phyloP scores from a whole-genome alignment of 2,329 filamentous ascomycete species.

The Fusarium caatingaense region DNA sequence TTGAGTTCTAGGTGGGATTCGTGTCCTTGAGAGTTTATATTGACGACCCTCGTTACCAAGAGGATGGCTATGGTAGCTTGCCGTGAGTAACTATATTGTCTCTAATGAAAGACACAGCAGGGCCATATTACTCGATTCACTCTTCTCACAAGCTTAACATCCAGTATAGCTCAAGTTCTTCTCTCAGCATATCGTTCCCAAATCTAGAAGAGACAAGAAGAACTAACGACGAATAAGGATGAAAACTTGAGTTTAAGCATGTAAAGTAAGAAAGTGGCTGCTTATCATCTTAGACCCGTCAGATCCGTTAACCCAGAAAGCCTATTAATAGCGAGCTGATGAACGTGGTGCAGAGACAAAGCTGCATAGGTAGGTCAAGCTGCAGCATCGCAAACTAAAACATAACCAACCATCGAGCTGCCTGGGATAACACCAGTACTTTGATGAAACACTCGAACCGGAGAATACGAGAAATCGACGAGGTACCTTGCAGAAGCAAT shows the following conservation, averaged over 20 bases:
- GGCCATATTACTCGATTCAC: not conserved
- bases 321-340: not conserved
- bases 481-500: slow-evolving; percentile 14
- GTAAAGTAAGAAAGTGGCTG: not conserved
- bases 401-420: slow-evolving; percentile 3
- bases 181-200: not conserved
- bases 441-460: slow-evolving; percentile 2
- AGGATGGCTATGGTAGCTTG: not conserved
- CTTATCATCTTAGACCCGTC: not conserved
- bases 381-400: not conserved
- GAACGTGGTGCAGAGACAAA: not conserved
- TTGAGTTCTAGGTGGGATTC: not conserved
- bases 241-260: not conserved
- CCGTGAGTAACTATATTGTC: accelerated
- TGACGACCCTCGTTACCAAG: not conserved
- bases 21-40: not conserved
- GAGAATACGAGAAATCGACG: slow-evolving; percentile 25
- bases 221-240: not conserved
- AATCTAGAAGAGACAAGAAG: too few species aligned
- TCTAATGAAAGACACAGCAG: not conserved
- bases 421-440: not conserved
- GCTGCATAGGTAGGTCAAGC: not conserved
- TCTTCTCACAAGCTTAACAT: not conserved
- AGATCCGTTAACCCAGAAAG: not conserved
- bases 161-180: not conserved